phyloP scores from a whole-genome alignment of 768 basidiomycete species.

The Chalciporus piperatus region DNA sequence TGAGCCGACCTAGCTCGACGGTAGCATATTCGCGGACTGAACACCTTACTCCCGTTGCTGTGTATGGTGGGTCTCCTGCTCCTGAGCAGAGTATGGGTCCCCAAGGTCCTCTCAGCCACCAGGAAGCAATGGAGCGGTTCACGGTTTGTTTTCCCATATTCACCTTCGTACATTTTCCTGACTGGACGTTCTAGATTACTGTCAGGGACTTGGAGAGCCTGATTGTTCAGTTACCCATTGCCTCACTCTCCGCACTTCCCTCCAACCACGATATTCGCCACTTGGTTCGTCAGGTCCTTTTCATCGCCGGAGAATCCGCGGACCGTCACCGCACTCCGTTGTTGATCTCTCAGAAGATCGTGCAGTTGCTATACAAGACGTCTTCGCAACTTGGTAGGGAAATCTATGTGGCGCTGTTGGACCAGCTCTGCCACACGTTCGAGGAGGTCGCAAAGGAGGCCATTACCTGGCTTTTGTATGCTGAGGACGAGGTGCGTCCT shows the following conservation, averaged over 20 bases:
- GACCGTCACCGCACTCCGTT: slow-evolving; percentile 86
- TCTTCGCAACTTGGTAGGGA: slow-evolving; percentile 83
- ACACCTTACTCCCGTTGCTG: slow-evolving; percentile 36
- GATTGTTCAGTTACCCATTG: slow-evolving; percentile 68
- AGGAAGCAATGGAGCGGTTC: slow-evolving; percentile 90
- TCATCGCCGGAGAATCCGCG: slow-evolving; percentile 73
- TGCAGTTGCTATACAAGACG: slow-evolving; percentile 92
- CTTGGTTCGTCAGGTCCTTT: slow-evolving; percentile 78
- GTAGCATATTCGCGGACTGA: slow-evolving; percentile 60
- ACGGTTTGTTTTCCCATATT: slow-evolving; percentile 42
- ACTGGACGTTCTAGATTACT: slow-evolving; percentile 17
- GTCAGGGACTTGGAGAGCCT: slow-evolving; percentile 75
- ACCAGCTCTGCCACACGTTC: slow-evolving; percentile 84
- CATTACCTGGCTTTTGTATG: slow-evolving; percentile 92
- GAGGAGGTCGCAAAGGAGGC: slow-evolving; percentile 96
- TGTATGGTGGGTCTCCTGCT: slow-evolving; percentile 60
- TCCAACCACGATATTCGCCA: slow-evolving; percentile 84
- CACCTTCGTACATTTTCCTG: not conserved
- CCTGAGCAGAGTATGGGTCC: slow-evolving; percentile 48
- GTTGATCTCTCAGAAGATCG: slow-evolving; percentile 94
- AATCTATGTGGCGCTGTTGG: slow-evolving; percentile 86
- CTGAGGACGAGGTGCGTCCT: slow-evolving; percentile 84
- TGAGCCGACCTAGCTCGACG: slow-evolving; percentile 70
- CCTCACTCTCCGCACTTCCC: slow-evolving; percentile 68
- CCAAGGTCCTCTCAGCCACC: slow-evolving; percentile 54